These are phyloP conservation scores for Blepharisma stoltei DNA, from an alignment of 73 alveolate species.

Conservation along the genomic window DNA sequence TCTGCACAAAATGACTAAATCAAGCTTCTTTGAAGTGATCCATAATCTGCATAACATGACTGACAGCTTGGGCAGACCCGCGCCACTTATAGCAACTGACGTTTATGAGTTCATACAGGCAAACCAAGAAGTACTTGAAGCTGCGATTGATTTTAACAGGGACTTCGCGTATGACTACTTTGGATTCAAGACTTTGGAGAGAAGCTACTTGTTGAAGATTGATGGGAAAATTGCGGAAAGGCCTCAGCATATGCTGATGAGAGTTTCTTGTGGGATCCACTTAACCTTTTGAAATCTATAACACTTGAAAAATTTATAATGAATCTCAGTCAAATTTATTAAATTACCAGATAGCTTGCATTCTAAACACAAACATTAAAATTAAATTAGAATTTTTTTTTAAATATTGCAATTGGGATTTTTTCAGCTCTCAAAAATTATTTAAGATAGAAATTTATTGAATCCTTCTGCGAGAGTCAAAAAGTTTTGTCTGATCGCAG, in stretches of 20 bases:
- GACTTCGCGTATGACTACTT: constrained; percentile 89
- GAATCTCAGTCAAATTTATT: no score
- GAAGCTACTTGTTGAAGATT: constrained; percentile 50
- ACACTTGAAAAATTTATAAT: no score
- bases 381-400: no score
- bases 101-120: constrained; percentile 57
- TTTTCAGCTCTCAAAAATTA: no score
- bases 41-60: neutral
- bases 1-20: constrained; percentile 85
- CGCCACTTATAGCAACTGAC: constrained; percentile 64
- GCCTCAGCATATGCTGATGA: constrained; percentile 83
- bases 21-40: constrained; percentile 42
- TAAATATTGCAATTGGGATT: no score
- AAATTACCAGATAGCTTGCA: no score
- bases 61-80: constrained; percentile 59
- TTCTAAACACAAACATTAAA: no score
- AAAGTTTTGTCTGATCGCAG: no score
- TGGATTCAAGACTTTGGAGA: constrained; percentile 95
- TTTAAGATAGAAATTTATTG: constrained; percentile 19
- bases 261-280: constrained; percentile 72
- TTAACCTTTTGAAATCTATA: no score
- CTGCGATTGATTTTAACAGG: constrained; percentile 60
- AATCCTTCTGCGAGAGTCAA: no score
- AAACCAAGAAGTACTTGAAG: constrained; percentile 55
- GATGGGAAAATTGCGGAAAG: constrained; percentile 77